Conservation (phyloP, 2,329 filamentous ascomycete species). For the Botryotinia narcissicola region DNA sequence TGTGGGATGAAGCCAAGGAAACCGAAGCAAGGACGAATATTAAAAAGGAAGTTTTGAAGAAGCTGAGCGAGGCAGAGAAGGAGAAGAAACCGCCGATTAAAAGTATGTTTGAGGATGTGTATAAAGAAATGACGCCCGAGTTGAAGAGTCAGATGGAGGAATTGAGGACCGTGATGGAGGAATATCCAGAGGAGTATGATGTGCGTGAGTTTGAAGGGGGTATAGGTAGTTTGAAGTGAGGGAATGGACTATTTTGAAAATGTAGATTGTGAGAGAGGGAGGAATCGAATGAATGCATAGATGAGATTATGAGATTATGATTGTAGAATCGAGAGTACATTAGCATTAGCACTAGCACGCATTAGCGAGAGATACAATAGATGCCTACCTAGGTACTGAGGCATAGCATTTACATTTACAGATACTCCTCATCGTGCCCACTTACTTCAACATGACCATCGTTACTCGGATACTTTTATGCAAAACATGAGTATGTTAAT, state of each 20-base stretch:
- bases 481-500: background rate
- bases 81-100: constrained; percentile 74
- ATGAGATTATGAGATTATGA: background rate
- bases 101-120: constrained; percentile 81
- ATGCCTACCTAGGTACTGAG: background rate
- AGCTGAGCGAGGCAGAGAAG: constrained; percentile 80
- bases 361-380: background rate
- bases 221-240: constrained; percentile 33
- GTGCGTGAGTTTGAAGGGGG: constrained; percentile 73
- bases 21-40: constrained; percentile 64
- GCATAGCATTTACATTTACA: background rate
- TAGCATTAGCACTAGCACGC: background rate
- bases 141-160: constrained; percentile 71
- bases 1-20: constrained; percentile 86
- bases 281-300: background rate
- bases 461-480: background rate
- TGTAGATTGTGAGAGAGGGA: background rate
- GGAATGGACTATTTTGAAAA: too few relatives aligned
- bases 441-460: background rate
- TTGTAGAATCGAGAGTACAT: background rate
- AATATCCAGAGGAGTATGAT: constrained; percentile 92
- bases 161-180: constrained; percentile 73
- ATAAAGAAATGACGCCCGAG: constrained; percentile 82
- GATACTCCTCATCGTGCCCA: background rate
- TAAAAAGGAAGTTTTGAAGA: constrained; percentile 74